Evolutionary conservation across 192 early-diverging fungal genomes (phyloP).

Genomic region (Podochytrium sp.): DNA sequence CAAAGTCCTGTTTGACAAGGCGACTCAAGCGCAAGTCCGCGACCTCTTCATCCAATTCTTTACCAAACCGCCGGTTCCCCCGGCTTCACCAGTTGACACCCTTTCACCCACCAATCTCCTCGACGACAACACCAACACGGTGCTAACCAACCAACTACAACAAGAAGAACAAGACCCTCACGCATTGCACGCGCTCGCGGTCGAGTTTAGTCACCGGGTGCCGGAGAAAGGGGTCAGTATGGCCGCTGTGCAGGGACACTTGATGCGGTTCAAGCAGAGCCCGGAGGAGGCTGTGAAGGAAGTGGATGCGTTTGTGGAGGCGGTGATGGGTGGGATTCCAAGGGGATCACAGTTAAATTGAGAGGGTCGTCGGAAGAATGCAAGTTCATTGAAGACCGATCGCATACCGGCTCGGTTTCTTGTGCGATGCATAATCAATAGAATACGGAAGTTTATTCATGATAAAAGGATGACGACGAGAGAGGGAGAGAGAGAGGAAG

Average conservation of each 20-base stretch:
- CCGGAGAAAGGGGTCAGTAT: constrained; percentile 61
- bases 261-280: constrained; percentile 79
- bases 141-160: background rate
- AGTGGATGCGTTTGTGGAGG: constrained; percentile 23
- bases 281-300: constrained; percentile 30
- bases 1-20: constrained; percentile 60
- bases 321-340: too few species aligned
- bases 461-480: too few species aligned
- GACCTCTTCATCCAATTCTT: constrained; percentile 74
- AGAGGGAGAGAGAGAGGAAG: too few species aligned
- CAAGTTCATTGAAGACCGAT: too few species aligned
- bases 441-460: too few species aligned
- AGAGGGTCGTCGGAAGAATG: too few species aligned
- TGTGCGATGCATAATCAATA: too few species aligned
- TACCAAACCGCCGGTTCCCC: background rate
- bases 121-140: background rate
- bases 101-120: too few species aligned
- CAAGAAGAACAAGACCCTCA: background rate
- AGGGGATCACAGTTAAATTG: too few species aligned
- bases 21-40: constrained; percentile 55
- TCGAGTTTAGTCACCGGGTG: constrained; percentile 61
- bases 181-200: constrained; percentile 50
- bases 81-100: background rate
- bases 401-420: too few species aligned
- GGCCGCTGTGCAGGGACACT: constrained; percentile 91